Evolutionary conservation across 2,329 filamentous ascomycete genomes (phyloP), one percentile per base, ranked within the genome.

Genomic region (Fusarium caatingaense): DNA sequence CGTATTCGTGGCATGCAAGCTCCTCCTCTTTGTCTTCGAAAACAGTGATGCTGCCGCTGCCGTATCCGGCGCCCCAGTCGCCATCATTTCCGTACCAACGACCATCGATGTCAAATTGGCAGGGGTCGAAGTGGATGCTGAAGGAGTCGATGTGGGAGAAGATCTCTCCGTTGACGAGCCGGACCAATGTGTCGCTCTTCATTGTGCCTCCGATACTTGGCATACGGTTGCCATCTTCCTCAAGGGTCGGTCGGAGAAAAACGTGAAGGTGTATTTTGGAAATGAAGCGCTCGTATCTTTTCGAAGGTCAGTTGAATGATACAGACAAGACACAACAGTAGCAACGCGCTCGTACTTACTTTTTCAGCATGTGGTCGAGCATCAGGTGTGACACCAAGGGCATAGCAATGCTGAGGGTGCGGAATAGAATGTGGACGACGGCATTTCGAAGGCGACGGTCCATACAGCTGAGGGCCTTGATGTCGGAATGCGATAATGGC

Each of bases 111-210:
- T 37, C 32, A 6, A 37, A 37, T 0, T 37, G 32, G 4, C 32
- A 37, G 1, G 32, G 32, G 0, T 37, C 32, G 16, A 37, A 37
- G 32, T 37, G 9, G 9, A 37, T 37, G 32, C 16, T 11, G 32
- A 37, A 37, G 9, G 32, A 37, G 32, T 37, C 9, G 32, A 37
- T 37, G 32, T 37, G 32, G 0, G 32, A n/a, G 16, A 37, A 37
- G 32, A n/a, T 37, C 9, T 11, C n/a, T 18, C 32, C 16, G 9
- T 37, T 37, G 16, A 37, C 32, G 32, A 37, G 32, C 1, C 11
- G 1, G 9, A 6, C 16, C 16, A 37, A 1, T 6, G 0, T 1
- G 16, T 4, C 3, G 0, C 32, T 37, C 0, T 37, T 11, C 32
- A 0, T 11, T 4, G 32, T 37, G 32, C 32, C 32, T 0, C 32